Evolutionary conservation across 768 basidiomycete species (phyloP), one percentile per base, ranked within the genome.

Genomic region (Tricholoma flavovirens): DNA sequence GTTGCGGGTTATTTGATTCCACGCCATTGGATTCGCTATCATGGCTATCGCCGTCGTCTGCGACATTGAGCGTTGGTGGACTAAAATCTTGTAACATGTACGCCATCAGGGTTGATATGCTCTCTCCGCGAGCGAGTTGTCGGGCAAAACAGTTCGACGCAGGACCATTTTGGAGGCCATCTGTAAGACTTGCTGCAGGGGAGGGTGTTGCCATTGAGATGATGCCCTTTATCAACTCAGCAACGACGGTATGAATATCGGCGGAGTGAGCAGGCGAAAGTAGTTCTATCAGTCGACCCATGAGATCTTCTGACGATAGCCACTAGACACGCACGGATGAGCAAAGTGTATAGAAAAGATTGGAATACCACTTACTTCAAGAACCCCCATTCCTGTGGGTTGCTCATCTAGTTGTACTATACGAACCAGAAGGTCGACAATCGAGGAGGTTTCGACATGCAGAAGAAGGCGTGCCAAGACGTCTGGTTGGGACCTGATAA

Each of bases 131-230:
- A 2, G 92, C 94, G 36, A 99, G 77, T 68, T 99, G 90, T 30
- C 97, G 80, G 3, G 93, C 89, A 56, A 99, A 89, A 21, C 82
- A 81, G 69, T 97, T 98, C 19, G 88, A 90, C 1, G 88, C 84
- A 14, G 84, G 82, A 1, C 83, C 86, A 53, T 83, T 83, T 70
- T 87, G 79, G 46, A 87, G 72, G 49, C 83, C 82, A 64, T 87
- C 82, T 43, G 86, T 80, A 62, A 93, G 78, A 55, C 78, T 90
- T 54, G 83, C 83, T 4, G 82, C 86, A 3, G 90, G 89, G 0
- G 93, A 89, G 5, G 92, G 91, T 1, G 93, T 87, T 33, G 93
- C 91, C 79, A 97, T 88, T 35, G 92, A 88, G 60, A 99, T 94
- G 60, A 98, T 93, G 50, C 88, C 88, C 69, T 96, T 96, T 65